Conservation (phyloP, 2,329 filamentous ascomycete species). For the Orbilia blumenaviensis region DNA sequence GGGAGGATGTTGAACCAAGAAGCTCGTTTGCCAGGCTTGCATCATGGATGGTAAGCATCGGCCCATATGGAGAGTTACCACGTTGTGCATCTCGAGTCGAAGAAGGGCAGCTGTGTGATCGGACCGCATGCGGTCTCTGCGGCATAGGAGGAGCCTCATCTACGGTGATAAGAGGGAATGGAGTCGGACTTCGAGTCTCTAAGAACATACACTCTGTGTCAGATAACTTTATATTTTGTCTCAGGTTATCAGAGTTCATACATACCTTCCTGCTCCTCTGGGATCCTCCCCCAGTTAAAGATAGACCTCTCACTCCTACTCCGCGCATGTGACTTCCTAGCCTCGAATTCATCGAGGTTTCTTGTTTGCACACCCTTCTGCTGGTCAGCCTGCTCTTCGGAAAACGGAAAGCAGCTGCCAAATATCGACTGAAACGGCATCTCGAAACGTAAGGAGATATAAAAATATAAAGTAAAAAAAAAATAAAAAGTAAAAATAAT, state of each 20-base stretch:
- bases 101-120: conserved; percentile 38
- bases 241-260: background rate
- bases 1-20: conserved; percentile 34
- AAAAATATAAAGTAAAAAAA: conserved; percentile 9
- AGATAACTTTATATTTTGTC: background rate
- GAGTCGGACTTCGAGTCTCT: conserved; percentile 13
- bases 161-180: conserved; percentile 17
- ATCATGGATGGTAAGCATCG: conserved; percentile 47
- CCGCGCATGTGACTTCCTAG: conserved; percentile 28
- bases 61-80: conserved; percentile 43
- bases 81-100: conserved; percentile 32
- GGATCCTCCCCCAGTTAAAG: conserved; percentile 17
- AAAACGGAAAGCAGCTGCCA: conserved; percentile 51
- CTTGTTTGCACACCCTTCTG: conserved; percentile 26
- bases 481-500: conserved; percentile 18
- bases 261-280: background rate
- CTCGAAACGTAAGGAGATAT: too few species aligned
- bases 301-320: conserved; percentile 21
- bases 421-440: conserved; percentile 47
- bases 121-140: conserved; percentile 26
- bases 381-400: conserved; percentile 35
- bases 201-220: background rate
- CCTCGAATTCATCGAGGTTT: conserved; percentile 3
- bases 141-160: conserved; percentile 15
- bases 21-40: conserved; percentile 39